These are phyloP conservation scores for Penicillium sp. DNA, from an alignment of 2,329 filamentous ascomycete genomes.

Conservation along the genomic window DNA sequence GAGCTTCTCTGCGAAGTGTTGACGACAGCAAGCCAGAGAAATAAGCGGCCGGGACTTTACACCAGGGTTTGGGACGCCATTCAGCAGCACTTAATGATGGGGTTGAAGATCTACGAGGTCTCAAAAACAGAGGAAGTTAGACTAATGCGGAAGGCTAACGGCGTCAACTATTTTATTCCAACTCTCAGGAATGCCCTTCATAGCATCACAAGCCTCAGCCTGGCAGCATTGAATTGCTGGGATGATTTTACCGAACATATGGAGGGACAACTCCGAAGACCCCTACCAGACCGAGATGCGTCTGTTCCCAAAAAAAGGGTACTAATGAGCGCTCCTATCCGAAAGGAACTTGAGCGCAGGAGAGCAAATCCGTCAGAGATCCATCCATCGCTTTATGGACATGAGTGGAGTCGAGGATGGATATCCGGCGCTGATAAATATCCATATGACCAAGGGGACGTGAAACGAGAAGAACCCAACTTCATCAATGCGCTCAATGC, in stretches of 20 bases:
- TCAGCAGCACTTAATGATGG: slow-evolving; percentile 32
- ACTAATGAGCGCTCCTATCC: slow-evolving; percentile 6
- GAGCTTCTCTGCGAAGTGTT: slow-evolving; percentile 35
- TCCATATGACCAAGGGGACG: slow-evolving; percentile 30
- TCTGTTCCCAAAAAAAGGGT: slow-evolving; percentile 22
- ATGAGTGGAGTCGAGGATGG: slow-evolving; percentile 27
- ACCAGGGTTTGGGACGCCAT: slow-evolving; percentile 33
- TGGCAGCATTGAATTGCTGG: slow-evolving; percentile 33
- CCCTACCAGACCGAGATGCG: slow-evolving; percentile 24
- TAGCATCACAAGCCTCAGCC: slow-evolving; percentile 33
- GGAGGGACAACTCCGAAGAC: slow-evolving; percentile 21
- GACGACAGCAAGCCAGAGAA: slow-evolving; percentile 12
- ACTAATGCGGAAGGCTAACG: slow-evolving; percentile 24
- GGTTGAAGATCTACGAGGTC: slow-evolving; percentile 5
- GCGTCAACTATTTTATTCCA: slow-evolving; percentile 32
- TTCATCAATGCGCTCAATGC: slow-evolving; percentile 26
- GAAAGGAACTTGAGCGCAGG: not conserved
- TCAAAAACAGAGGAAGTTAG: slow-evolving; percentile 14
- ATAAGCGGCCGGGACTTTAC: slow-evolving; percentile 30
- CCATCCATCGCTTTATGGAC: slow-evolving; percentile 22
- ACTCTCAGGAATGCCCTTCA: slow-evolving; percentile 29
- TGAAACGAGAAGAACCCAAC: slow-evolving; percentile 14
- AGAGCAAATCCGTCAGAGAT: not conserved
- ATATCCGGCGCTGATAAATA: slow-evolving; percentile 21
- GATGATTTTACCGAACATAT: slow-evolving; percentile 25